Evolutionary conservation across 169 alveolate genomes (phyloP), one percentile per base, ranked within the genome.

Genomic region (Eimeria praecox): DNA sequence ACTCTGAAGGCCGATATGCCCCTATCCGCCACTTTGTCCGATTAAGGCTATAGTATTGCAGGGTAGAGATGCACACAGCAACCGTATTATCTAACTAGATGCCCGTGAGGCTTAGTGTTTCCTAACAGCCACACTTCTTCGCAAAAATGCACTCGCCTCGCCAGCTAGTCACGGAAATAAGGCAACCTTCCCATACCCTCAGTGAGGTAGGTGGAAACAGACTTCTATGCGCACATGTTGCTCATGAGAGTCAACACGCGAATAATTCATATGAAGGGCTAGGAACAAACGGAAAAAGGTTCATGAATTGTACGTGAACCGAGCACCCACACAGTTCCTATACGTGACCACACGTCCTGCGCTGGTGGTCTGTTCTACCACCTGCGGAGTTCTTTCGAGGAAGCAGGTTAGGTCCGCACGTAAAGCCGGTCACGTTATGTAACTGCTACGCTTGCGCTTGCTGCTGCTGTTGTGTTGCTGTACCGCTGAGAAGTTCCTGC

Each of bases 391-490:
- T 69, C 12, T 38, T 30, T 73, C 49, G 38, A 14, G 52, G 18
- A 52, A 38, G 54, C 83, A 38, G 52, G 83, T 38, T 33, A 35
- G 22, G 83, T 38, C 54, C 30, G 83, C 83, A 35, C 3, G 44
- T 33, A 0, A 4, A 69, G 78, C 33, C 78, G 33, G 40, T 12
- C 40, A 71, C 49, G 8, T 3, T 71, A 14, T 33, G 83, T 46
- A 44, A 78, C 40, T 44, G 44, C 88, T 46, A 78, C 56, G 88
- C 88, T 5, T 73, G 77, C 20, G 77, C 52, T 54, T 27, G 93
- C 46, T 87, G 93, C 93, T 87, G 93, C 18, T 87, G 82, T 30
- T 69, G 59, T n/a, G 44, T 4, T 62, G 64, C 93, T 33, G 64
- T 40, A 9, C 42, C 64, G 80, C 33, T 87, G 59, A 87, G 82